Evolutionary conservation across 345 rosid genomes (phyloP), one percentile per base, ranked within the genome.

Genomic region (Iberis pinnata): DNA sequence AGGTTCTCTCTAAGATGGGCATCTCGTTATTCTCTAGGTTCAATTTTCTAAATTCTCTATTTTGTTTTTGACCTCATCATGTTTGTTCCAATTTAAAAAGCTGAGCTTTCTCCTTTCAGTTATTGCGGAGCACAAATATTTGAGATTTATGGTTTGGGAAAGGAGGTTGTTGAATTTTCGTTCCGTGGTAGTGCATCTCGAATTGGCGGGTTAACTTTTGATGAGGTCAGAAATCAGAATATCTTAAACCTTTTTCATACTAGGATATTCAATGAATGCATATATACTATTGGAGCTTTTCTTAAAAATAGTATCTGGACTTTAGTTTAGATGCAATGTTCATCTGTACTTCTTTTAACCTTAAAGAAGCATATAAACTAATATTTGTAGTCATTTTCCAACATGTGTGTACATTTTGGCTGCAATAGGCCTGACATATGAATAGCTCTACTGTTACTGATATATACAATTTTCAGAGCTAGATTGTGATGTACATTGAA

Each of bases 51-150:
- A 60, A 36, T 63, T 9, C 29, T 58, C 13, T 40, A 37, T 45
- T 64, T 27, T 12, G 13, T 31, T 50, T 26, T 41, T 48, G 7
- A 32, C 33, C 39, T n/a, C 14, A 8, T 18, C 19, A 42, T 24
- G 3, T 64, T 20, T 41, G 18, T 53, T 39, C 35, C 18, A 44
- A 1, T 12, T 57, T 35, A 45, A 32, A 53, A 9, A 19, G 12
- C 12, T 60, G 46, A 54, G 50, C 70, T 64, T 68, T 32, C 53
- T 56, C 49, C 63, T 29, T 75, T 65, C 72, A 92, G 98, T 67
- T 92, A 92, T 58, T 88, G 98, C 75, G 98, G 98, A 70, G 96
- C 98, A 58, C 98, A 92, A 73, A 88, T 92, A 75, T 92, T 92
- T 76, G 98, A 92, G 82, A 71, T 92, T 42, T 92, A 88, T 77